Base-by-base conservation (phyloP, 805 yeast species). In the Candida tallmaniae region DNA sequence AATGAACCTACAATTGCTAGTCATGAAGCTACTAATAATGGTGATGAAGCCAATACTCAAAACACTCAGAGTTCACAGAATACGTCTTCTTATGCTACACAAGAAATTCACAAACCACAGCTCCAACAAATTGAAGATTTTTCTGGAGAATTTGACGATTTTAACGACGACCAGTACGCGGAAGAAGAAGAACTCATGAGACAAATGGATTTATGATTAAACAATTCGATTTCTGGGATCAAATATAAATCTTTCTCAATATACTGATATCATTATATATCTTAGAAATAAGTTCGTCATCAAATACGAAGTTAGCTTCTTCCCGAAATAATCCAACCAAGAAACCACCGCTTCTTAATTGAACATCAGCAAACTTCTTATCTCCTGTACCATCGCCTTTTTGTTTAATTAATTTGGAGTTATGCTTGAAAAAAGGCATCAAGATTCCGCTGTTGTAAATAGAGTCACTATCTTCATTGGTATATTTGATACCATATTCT, bases 311-410 rank as follows among this genome's bases (percentile, higher is more conserved):
- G 9, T 38, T 36, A 11, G 31, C 34, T 0, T 47, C 40, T 27
- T 61, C 58, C 39, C 56, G 64, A 48, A 76, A 74, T 3, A 66
- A 62, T 4, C 68, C 70, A 31, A 78, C 58, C 32, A 76, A 40
- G 42, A 62, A 76, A 0, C 82, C 82, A 2, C 78, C 78, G 2
- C 74, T 60, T 42, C 73, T 62, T 38, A 70, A 59, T 41, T 61
- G 69, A 6, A 74, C 58, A 15, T 74, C 78, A 29, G 70, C 45
- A n/a, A 12, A 46, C 46, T 19, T 54, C 23, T 19, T 28, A 23
- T 27, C 31, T 27, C 15, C 31, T 16, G 26, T 34, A 22, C 22
- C 30, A 23, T 27, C 31, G 26, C 15, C 31, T 16, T 28, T 34
- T 17, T 37, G 36, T 42, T 76, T 58, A 8, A 72, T 68, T 27